A percentile compares a stretch with the other conserved stretches of the same genome.
These are phyloP conservation scores for Plantago ovata DNA, from an alignment of 257 asterid species.

Conservation along the genomic window DNA sequence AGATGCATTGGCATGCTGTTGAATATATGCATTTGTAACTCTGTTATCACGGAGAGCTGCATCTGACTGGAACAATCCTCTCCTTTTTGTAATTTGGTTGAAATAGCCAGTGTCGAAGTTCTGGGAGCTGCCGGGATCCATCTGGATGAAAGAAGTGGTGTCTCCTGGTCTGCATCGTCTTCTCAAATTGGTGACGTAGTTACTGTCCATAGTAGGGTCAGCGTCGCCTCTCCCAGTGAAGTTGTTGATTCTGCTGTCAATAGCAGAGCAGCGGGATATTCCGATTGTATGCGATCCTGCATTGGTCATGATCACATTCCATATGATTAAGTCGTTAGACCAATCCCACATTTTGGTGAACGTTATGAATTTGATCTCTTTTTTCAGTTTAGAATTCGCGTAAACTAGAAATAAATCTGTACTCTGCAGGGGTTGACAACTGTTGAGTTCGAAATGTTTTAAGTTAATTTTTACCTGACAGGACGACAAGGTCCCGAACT, in stretches of 20 bases:
- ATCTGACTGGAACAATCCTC: constrained; percentile 47
- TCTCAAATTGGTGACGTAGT: constrained; percentile 35
- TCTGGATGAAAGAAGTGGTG: constrained; percentile 35
- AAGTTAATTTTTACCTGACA: constrained; percentile 34
- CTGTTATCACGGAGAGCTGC: constrained; percentile 40
- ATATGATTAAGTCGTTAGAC: too few relatives aligned
- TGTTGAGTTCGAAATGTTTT: too few relatives aligned
- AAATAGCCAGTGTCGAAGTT: constrained; percentile 42
- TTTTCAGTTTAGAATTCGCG: too few relatives aligned
- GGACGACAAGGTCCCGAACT: constrained; percentile 46
- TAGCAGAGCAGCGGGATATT: constrained; percentile 40
- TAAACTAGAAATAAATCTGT: neutral
- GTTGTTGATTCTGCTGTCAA: constrained; percentile 52
- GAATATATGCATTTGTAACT: constrained; percentile 32
- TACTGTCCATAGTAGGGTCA: constrained; percentile 49
- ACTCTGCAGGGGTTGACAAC: too few relatives aligned
- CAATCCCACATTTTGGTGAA: too few relatives aligned
- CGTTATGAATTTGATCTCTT: too few relatives aligned
- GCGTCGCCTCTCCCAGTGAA: constrained; percentile 59
- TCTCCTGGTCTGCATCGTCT: constrained; percentile 36
- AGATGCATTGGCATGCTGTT: constrained; percentile 15
- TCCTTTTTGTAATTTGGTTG: constrained; percentile 32
- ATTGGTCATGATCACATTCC: neutral
- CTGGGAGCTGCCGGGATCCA: constrained; percentile 55
- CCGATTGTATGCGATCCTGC: constrained; percentile 65